Evolutionary conservation across 1,284 basidiomycete species (phyloP), one percentile per base, ranked within the genome.

Genomic region (Apiotrichum brassicae): DNA sequence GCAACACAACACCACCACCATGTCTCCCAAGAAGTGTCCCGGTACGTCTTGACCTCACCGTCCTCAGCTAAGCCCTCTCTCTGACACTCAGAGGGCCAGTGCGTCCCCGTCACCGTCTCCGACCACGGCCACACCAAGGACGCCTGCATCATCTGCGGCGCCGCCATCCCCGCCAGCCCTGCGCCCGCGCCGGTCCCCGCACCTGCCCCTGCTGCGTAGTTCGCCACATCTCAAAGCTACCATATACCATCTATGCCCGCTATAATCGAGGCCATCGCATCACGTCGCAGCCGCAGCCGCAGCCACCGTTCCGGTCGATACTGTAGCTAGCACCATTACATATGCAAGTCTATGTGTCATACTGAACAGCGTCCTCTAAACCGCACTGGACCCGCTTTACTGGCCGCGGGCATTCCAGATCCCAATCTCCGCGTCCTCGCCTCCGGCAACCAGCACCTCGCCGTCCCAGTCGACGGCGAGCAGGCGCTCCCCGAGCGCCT

Each of bases 351-450:
- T 40, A 18, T 42, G 26, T 32, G 40, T 28, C 40, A 42, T 42
- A 30, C 18, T 40, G 23, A 23, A 22, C 36, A 19, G 34, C 34
- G 24, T 11, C 24, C 38, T 26, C 23, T 16, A 28, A 18, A 25
- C 25, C 23, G 19, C 35, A 20, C 35, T 19, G 28, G 8, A 38
- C 24, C 37, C 19, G 24, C 5, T 20, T 42, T 63, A 70, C 50
- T 68, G 63, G 4, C 68, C 71, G 42, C 70, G 65, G 4, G 81
- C 79, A 44, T 79, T 80, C 87, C 87, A 92, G 1, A 91, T 76
- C 53, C 86, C 86, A 24, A 89, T 66, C 51, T 74, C 76, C 0
- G 87, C 87, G 46, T 86, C 85, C 72, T 93, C 88, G 0, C 89
- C 90, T 13, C 83, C 88, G 18, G 89, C 78, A 4, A 81, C 85